Evolutionary conservation across 2,329 filamentous ascomycete genomes (phyloP), one percentile per base, ranked within the genome.

Genomic region (Trichoderma sp.): DNA sequence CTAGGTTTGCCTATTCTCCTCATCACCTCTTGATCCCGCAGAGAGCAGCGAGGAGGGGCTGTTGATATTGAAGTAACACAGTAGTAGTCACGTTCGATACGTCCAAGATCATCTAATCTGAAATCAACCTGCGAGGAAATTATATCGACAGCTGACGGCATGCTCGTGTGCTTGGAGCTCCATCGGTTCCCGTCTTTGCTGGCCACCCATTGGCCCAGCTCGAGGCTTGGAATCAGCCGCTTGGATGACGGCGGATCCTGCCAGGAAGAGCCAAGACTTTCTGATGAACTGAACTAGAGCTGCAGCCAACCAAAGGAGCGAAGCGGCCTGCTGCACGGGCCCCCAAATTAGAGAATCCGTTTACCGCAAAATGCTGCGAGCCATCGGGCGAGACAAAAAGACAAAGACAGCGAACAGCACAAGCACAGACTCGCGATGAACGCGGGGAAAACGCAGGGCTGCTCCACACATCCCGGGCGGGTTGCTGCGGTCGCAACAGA

Each of bases 241-340:
- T 4, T 45, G 38, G 38, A 50, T 66, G 64, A 50, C 35, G 33
- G 38, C 59, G 71, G 71, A 73, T 73, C 60, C 71, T 62, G 16
- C 33, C 33, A 29, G 41, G 50, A 64, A 35, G 31, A 53, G 60
- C 59, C 41, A 53, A 56, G 71, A 53, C n/a, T 35, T 50, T 45
- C 41, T 27, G 60, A 64, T 27, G 69, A 16, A 53, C 50, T 38
- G 31, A 41, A 33, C 71, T 56, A 65, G 59, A 73, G 59, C 69
- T 64, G 69, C 60, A 72, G 60, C 69, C 71, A 73, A 64, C 71
- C 60, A 56, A 65, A 73, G 38, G 41, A 21, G 71, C 41, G n/a
- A 73, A 56, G 69, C 71, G 41, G 53, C n/a, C 21, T 63, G 9
- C 27, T 29, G 60, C 59, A 65, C 60, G 71, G 59, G 41, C 71